phyloP scores from a whole-genome alignment of 2,329 filamentous ascomycete genomes.

The Nemania sp. region DNA sequence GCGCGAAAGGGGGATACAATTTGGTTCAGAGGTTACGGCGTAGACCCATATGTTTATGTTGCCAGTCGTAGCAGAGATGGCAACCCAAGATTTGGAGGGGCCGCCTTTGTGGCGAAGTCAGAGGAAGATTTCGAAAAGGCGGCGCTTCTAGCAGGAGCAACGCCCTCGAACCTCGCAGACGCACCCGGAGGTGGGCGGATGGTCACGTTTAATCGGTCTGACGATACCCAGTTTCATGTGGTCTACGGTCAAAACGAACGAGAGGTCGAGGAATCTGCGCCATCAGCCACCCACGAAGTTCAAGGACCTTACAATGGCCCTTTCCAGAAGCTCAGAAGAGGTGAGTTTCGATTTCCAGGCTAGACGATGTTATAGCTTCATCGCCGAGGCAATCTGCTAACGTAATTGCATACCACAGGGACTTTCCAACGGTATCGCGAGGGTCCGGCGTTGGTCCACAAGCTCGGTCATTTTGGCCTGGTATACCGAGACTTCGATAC shows the following conservation, averaged over 20 bases:
- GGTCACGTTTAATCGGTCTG: slow-evolving; percentile 43
- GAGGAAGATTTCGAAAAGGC: slow-evolving; percentile 46
- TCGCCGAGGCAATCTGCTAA: neutral
- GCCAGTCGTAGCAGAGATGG: slow-evolving; percentile 38
- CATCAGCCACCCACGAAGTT: slow-evolving; percentile 28
- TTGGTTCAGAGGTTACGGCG: slow-evolving; percentile 56
- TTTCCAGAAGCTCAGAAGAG: slow-evolving; percentile 28
- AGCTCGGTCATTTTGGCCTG: slow-evolving; percentile 41
- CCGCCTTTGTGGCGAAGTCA: slow-evolving; percentile 40
- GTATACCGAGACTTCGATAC: slow-evolving; percentile 40
- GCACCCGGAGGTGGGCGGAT: slow-evolving; percentile 50
- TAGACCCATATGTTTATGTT: slow-evolving; percentile 55
- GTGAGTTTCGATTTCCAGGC: slow-evolving; percentile 3
- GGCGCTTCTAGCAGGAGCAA: slow-evolving; percentile 45
- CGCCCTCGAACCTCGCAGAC: slow-evolving; percentile 46
- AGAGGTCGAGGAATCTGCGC: slow-evolving; percentile 6
- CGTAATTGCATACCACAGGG: slow-evolving; percentile 1
- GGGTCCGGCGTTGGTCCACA: slow-evolving; percentile 41
- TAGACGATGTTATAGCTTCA: too few species aligned
- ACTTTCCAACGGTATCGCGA: slow-evolving; percentile 39
- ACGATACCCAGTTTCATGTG: slow-evolving; percentile 41
- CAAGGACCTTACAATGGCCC: slow-evolving; percentile 29
- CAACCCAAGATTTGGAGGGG: slow-evolving; percentile 33
- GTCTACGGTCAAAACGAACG: slow-evolving; percentile 33
- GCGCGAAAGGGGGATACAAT: slow-evolving; percentile 39